These are phyloP conservation scores for Thelephora ganbajun DNA, from an alignment of 768 basidiomycete species.

Conservation along the genomic window DNA sequence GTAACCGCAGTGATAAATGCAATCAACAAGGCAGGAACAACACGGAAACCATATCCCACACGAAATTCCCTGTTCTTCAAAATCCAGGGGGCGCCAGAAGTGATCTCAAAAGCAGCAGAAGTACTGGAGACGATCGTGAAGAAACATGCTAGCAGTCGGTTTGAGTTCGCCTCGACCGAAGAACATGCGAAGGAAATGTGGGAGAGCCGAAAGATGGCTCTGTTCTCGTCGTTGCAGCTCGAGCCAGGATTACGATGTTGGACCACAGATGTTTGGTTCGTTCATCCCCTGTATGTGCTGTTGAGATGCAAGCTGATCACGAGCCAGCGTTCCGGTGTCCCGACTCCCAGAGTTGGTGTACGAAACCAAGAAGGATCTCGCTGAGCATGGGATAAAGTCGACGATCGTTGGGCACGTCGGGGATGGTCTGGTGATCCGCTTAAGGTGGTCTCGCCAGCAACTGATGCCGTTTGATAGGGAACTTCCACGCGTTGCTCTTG, in stretches of 20 bases:
- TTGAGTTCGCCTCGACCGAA: slow-evolving; percentile 62
- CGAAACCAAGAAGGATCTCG: slow-evolving; percentile 33
- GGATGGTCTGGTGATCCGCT: slow-evolving; percentile 16
- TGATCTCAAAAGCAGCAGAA: slow-evolving; percentile 43
- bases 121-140: slow-evolving; percentile 46
- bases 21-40: slow-evolving; percentile 51
- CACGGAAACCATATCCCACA: slow-evolving; percentile 48
- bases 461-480: slow-evolving; percentile 11
- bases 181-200: slow-evolving; percentile 68
- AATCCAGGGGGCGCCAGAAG: slow-evolving; percentile 60
- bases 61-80: slow-evolving; percentile 85
- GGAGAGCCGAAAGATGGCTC: slow-evolving; percentile 76
- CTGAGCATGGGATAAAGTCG: slow-evolving; percentile 23
- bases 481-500: slow-evolving; percentile 22
- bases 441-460: not conserved
- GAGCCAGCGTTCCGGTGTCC: slow-evolving; percentile 19
- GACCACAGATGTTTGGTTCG: slow-evolving; percentile 86
- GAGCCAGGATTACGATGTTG: slow-evolving; percentile 55
- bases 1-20: slow-evolving; percentile 52
- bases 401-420: slow-evolving; percentile 31
- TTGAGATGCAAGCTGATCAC: not conserved
- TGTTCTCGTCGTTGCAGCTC: slow-evolving; percentile 55
- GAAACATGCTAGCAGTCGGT: slow-evolving; percentile 51
- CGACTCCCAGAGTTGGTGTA: slow-evolving; percentile 21
- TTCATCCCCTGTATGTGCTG: not conserved